phyloP scores from a whole-genome alignment of 169 alveolate species.

The Eimeria sp. region DNA sequence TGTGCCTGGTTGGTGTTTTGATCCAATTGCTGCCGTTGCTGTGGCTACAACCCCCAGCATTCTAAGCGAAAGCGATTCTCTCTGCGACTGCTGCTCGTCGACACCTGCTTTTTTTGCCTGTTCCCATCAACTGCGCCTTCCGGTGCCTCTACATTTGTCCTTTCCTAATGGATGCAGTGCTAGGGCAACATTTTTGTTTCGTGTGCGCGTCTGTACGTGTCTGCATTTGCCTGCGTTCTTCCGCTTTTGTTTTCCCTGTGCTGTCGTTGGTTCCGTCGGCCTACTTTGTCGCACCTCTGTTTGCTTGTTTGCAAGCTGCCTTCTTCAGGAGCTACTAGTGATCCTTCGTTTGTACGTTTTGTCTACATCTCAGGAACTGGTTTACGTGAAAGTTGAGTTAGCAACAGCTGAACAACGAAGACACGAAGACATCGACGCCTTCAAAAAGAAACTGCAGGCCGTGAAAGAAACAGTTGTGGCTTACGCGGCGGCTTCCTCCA shows the following conservation, averaged over 20 bases:
- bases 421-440: conserved; percentile 78
- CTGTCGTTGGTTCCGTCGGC: not conserved
- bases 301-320: not conserved
- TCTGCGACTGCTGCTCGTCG: not conserved
- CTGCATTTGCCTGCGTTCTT: not conserved
- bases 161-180: not conserved
- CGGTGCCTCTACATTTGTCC: not conserved
- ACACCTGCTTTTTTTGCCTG: not conserved
- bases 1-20: not conserved
- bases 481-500: conserved; percentile 75
- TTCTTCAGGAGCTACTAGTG: not conserved
- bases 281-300: not conserved
- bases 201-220: not conserved
- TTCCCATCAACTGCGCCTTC: not conserved
- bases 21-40: not conserved
- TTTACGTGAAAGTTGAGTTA: conserved; percentile 72
- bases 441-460: conserved; percentile 66
- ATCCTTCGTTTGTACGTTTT: not conserved
- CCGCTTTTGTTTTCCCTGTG: not conserved
- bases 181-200: too few relatives aligned
- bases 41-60: not conserved
- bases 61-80: not conserved
- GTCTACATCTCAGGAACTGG: conserved; percentile 72
- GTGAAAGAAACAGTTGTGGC: conserved; percentile 78
- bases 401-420: conserved; percentile 81